These are phyloP conservation scores for Yamadazyma diddensiae DNA, from an alignment of 1,139 yeast genomes.

Conservation along the genomic window DNA sequence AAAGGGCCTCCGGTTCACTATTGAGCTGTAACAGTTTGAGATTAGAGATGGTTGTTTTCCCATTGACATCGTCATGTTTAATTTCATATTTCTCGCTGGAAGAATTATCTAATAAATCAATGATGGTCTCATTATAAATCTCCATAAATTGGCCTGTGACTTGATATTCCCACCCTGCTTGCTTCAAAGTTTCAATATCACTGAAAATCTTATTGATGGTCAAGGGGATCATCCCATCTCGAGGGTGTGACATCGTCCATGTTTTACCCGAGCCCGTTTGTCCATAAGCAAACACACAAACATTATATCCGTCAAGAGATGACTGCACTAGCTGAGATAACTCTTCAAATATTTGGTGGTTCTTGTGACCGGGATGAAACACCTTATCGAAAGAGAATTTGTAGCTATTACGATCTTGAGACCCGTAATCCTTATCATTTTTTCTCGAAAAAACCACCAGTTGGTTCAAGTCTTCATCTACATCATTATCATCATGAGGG, in stretches of 20 bases:
- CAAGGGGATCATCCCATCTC: slow-evolving; percentile 79
- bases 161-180: slow-evolving; percentile 63
- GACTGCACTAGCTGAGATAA: slow-evolving; percentile 86
- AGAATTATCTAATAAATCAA: slow-evolving; percentile 52
- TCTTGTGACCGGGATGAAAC: slow-evolving; percentile 53
- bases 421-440: neutral
- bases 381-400: slow-evolving; percentile 76
- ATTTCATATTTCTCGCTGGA: slow-evolving; percentile 56
- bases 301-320: slow-evolving; percentile 86
- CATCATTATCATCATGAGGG: slow-evolving; percentile 46
- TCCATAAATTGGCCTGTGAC: slow-evolving; percentile 81
- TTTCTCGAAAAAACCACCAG: slow-evolving; percentile 33
- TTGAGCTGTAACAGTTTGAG: slow-evolving; percentile 49
- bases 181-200: slow-evolving; percentile 47
- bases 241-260: slow-evolving; percentile 74
- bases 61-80: slow-evolving; percentile 58
- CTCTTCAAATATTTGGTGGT: slow-evolving; percentile 73
- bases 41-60: slow-evolving; percentile 60
- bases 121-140: slow-evolving; percentile 79
- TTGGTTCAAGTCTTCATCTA: slow-evolving; percentile 41
- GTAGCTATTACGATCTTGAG: slow-evolving; percentile 13
- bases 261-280: slow-evolving; percentile 98
- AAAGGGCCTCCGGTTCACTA: slow-evolving; percentile 49
- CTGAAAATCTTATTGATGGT: slow-evolving; percentile 73
- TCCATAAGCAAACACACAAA: slow-evolving; percentile 94